phyloP scores from a whole-genome alignment of 2,329 filamentous ascomycete genomes.

The Setomelanomma holmii region DNA sequence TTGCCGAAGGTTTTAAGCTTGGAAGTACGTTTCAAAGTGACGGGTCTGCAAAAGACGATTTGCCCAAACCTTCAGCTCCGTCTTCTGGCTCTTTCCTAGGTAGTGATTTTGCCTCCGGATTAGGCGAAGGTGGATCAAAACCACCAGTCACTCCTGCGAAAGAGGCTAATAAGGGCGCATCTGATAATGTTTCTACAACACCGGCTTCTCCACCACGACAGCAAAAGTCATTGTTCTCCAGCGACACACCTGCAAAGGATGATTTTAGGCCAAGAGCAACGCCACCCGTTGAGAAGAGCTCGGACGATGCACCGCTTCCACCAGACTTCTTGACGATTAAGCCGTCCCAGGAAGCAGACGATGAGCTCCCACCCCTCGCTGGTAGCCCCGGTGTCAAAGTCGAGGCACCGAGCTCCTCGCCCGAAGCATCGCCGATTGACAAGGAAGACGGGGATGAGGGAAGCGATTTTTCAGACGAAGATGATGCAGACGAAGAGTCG shows the following conservation, averaged over 20 bases:
- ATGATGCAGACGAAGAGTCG: slow-evolving; percentile 48
- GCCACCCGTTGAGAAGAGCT: slow-evolving; percentile 34
- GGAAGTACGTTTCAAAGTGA: slow-evolving; percentile 73
- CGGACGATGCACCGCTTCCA: slow-evolving; percentile 47
- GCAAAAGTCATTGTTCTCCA: slow-evolving; percentile 28
- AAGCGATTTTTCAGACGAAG: slow-evolving; percentile 46
- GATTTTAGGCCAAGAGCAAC: slow-evolving; percentile 38
- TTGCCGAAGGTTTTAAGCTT: slow-evolving; percentile 66
- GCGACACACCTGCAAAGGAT: slow-evolving; percentile 22
- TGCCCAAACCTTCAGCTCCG: slow-evolving; percentile 57
- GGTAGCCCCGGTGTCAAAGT: slow-evolving; percentile 57
- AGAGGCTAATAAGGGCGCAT: slow-evolving; percentile 40
- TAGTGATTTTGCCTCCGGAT: slow-evolving; percentile 65
- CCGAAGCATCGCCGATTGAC: slow-evolving; percentile 39
- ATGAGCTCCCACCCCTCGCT: slow-evolving; percentile 54
- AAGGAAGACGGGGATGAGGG: slow-evolving; percentile 46
- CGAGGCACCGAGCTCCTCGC: slow-evolving; percentile 44
- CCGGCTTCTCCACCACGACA: slow-evolving; percentile 42
- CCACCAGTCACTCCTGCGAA: slow-evolving; percentile 49
- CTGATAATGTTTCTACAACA: slow-evolving; percentile 48
- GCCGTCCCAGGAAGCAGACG: slow-evolving; percentile 40
- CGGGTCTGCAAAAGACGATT: slow-evolving; percentile 65
- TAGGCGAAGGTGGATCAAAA: slow-evolving; percentile 53
- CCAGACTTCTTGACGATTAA: slow-evolving; percentile 44
- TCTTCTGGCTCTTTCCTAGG: slow-evolving; percentile 65